Evolutionary conservation across 176 grass and related monocot genomes (phyloP), one percentile per base, ranked within the genome.

Genomic region (Tillandsia leiboldiana): DNA sequence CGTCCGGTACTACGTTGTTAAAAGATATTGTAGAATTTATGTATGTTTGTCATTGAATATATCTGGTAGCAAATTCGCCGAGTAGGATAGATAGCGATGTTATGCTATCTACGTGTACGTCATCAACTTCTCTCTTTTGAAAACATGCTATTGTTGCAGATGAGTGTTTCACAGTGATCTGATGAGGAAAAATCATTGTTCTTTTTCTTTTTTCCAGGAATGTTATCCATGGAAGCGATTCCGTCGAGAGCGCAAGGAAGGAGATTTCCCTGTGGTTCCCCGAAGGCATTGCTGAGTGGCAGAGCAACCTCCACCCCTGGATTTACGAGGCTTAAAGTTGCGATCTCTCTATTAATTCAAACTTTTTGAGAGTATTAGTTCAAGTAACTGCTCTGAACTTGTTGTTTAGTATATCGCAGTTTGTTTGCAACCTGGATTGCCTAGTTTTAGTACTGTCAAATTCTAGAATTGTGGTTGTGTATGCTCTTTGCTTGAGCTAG

Each of bases 191-290:
- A 1, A 9, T 59, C 10, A 10, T 23, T 15, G 9, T 61, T 42
- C 29, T 0, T 2, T 10, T 0, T 33, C 26, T 13, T 15, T 15
- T 49, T 57, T 79, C 13, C 87, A 99, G 94, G 79, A 99, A 99
- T 56, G 87, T 93, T 51, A 99, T 99, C 63, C 90, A 99, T 66
- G 90, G 95, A 73, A 99, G 95, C 9, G 95, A 99, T 64, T 79
- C 87, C 1, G 64, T 90, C 50, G 95, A 94, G 87, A 94, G 83
- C n/a, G 87, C 84, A 6, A 83, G 70, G 75, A 99, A 88, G 82
- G 95, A 99, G 87, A 94, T 99, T 50, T 90, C 87, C 49, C 76
- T 99, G 27, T 99, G 95, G 95, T 99, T 99, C 69, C 82, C 90
- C 0, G 87, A 99, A 72, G 90, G 90, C 65, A 51, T 82, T 5